Conservation (phyloP, 306 rosid species). For the Glycyrrhiza uralensis region DNA sequence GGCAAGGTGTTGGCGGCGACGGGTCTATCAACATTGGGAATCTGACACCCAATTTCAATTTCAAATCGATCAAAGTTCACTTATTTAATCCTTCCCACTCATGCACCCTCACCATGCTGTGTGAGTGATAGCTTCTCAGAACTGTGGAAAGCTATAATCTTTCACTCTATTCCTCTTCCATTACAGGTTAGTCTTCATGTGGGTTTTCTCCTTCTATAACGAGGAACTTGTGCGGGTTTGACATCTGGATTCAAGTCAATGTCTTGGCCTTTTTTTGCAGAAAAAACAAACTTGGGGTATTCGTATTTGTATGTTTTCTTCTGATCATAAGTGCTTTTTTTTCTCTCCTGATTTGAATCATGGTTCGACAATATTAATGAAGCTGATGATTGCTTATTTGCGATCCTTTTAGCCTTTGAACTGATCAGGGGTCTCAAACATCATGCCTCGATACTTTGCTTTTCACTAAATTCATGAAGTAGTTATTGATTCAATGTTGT, state of each 20-base stretch:
- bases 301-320: conserved; percentile 17
- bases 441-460: not conserved
- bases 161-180: conserved; percentile 20
- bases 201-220: not conserved
- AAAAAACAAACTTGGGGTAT: not conserved
- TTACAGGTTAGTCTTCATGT: conserved; percentile 38
- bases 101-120: conserved; percentile 1
- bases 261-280: not conserved
- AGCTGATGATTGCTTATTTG: not conserved
- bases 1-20: conserved; percentile 20
- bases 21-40: conserved; percentile 35
- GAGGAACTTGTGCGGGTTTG: conserved; percentile 5
- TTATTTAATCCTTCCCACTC: conserved; percentile 5
- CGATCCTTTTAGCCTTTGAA: not conserved
- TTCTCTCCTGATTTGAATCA: conserved; percentile 9
- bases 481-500: conserved; percentile 20
- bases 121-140: conserved; percentile 15
- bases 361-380: not conserved
- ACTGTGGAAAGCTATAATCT: conserved; percentile 41
- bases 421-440: conserved; percentile 23
- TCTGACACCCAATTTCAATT: conserved; percentile 35
- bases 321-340: not conserved
- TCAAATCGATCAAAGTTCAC: conserved; percentile 26
- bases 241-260: conserved; percentile 32
- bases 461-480: conserved; percentile 14